phyloP scores from a whole-genome alignment of 257 asterid genomes.

The Hygrophila difformis region DNA sequence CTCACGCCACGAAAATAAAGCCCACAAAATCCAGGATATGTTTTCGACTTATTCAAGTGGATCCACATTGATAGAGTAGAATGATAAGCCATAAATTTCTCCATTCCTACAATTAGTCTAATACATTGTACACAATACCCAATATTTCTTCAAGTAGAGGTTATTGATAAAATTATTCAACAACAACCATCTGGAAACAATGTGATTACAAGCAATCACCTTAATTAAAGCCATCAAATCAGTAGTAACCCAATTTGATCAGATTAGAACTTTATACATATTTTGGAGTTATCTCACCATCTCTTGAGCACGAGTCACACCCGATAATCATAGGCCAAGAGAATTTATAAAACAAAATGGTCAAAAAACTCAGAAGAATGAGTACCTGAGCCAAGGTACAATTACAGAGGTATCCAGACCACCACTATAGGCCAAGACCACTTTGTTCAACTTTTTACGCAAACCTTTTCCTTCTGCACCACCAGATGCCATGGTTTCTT shows the following conservation, averaged over 20 bases:
- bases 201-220: too few species aligned
- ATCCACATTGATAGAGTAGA: background rate
- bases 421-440: slow-evolving; percentile 93
- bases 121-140: background rate
- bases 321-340: too few species aligned
- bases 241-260: too few species aligned
- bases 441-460: slow-evolving; percentile 71
- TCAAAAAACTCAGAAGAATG: background rate
- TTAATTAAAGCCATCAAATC: too few species aligned
- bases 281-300: too few species aligned
- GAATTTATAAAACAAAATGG: too few species aligned
- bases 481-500: slow-evolving; percentile 34
- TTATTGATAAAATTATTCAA: too few species aligned
- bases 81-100: too few species aligned
- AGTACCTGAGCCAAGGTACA: slow-evolving; percentile 97
- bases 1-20: background rate
- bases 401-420: slow-evolving; percentile 97
- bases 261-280: too few species aligned
- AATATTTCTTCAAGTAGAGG: too few species aligned
- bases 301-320: too few species aligned
- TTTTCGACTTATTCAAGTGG: background rate
- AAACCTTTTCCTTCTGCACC: slow-evolving; percentile 31
- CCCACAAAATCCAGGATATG: background rate
- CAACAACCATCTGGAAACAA: too few species aligned
- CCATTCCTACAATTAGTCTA: background rate